phyloP scores from a whole-genome alignment of 2,329 filamentous ascomycete species.

The Balansia obtecta region DNA sequence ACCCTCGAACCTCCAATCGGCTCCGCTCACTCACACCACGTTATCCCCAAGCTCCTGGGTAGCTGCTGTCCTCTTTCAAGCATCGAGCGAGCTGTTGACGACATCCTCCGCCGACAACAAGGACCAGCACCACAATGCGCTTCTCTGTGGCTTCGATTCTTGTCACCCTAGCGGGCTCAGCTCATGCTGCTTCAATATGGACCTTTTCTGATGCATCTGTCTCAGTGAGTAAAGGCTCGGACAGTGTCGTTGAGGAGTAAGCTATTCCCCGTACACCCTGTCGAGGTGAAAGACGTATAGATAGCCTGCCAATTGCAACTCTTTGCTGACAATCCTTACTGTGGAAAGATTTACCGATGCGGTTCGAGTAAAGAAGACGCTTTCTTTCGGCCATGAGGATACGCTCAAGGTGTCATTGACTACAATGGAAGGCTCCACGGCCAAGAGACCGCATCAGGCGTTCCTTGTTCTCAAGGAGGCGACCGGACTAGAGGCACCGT shows the following conservation, averaged over 20 bases:
- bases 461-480: conserved; percentile 74
- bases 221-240: conserved; percentile 53
- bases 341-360: conserved; percentile 42
- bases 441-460: conserved; percentile 84
- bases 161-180: conserved; percentile 37
- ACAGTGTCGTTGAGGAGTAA: conserved; percentile 54
- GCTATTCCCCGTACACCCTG: conserved; percentile 14
- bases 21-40: conserved; percentile 11
- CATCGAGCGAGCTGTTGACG: conserved; percentile 6
- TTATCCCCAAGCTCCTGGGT: conserved; percentile 9
- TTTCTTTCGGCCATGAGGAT: conserved; percentile 56
- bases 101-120: conserved; percentile 2
- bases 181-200: conserved; percentile 50
- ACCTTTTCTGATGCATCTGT: conserved; percentile 62
- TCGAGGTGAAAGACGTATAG: not conserved
- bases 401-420: conserved; percentile 74
- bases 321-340: not conserved
- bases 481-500: conserved; percentile 75
- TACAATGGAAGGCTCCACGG: conserved; percentile 62
- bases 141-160: conserved; percentile 24
- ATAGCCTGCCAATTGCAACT: not conserved
- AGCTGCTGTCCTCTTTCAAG: conserved; percentile 20
- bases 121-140: conserved; percentile 21
- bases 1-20: conserved; percentile 10
- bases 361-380: conserved; percentile 46